phyloP scores from a whole-genome alignment of 495 filamentous ascomycete species.

The Entonaema liquescens region DNA sequence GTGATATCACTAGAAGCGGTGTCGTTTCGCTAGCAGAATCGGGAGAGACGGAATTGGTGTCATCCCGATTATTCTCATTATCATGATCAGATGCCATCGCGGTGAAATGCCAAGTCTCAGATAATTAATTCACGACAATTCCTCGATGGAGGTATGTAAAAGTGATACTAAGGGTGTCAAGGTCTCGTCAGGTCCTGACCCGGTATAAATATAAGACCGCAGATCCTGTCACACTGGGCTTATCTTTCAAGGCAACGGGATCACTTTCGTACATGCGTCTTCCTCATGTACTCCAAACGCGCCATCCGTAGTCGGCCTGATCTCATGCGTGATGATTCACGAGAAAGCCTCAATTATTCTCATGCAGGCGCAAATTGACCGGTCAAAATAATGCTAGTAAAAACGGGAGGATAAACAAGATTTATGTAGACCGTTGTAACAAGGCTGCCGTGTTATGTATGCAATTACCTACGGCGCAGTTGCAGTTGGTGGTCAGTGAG shows the following conservation, averaged over 20 bases:
- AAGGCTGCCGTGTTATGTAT: neutral
- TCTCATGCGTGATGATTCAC: neutral
- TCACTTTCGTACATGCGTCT: conserved; percentile 3
- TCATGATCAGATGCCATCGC: conserved; percentile 19
- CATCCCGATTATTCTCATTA: neutral
- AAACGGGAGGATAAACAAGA: too few relatives aligned
- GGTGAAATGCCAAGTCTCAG: neutral
- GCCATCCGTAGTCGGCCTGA: neutral
- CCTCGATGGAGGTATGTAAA: neutral
- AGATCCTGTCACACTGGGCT: neutral
- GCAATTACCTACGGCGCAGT: too few relatives aligned
- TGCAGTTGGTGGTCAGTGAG: too few relatives aligned
- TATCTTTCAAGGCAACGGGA: conserved; percentile 6
- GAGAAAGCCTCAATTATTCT: neutral
- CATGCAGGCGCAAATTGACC: neutral
- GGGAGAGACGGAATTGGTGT: neutral
- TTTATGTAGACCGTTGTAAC: neutral
- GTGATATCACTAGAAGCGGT: conserved; percentile 46
- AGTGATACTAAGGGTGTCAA: neutral
- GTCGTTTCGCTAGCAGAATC: conserved; percentile 47
- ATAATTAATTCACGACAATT: neutral
- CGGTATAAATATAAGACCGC: neutral
- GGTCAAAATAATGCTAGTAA: neutral
- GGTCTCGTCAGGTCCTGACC: neutral
- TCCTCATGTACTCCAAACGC: neutral